Evolutionary conservation across 73 alveolate species (phyloP), one percentile per base, ranked within the genome.

Genomic region (Paramecium biaurelia): DNA sequence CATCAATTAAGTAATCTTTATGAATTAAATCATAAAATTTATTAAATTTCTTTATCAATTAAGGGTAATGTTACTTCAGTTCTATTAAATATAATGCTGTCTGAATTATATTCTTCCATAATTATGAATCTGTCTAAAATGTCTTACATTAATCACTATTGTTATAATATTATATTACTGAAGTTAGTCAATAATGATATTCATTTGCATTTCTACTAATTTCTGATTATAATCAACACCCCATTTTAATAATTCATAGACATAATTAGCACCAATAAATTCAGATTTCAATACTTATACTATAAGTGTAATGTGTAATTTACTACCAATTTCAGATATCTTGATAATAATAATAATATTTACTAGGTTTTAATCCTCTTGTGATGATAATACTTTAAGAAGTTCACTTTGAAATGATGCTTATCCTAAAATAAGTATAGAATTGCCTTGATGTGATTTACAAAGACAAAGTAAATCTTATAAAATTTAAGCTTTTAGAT

Each of bases 391-490:
- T 43, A 45, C 14, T 79, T 79, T 43, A 24, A 79, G 72, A 3
- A 79, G 32, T 24, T 79, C 90, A 43, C 12, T 79, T 30, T 41
- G 15, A 47, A 41, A 79, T 21, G 24, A 2, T 23, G 41, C 18
- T 30, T 79, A 79, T 6, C 72, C 70, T 11, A 79, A 24, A 21
- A 79, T 79, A n/a, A 79, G 49, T 15, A 45, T 41, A 0, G 90
- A 79, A 45, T 79, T 79, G 34, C 72, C 56, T 45, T 21, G 1
- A 79, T 79, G 76, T 7, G 90, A 79, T 45, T 79, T 79, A 45
- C 74, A 21, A 9, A 79, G 74, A 24, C 90, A 79, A 18, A 79
- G 47, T 24, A 79, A 24, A 79, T 79, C 90, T 79, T 79, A 45
- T 11, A 79, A 34, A 24, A 79, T 79, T 24, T 79, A 45, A 20